phyloP scores from a whole-genome alignment of 352 stramenopile species.

The Pythium volutum region DNA sequence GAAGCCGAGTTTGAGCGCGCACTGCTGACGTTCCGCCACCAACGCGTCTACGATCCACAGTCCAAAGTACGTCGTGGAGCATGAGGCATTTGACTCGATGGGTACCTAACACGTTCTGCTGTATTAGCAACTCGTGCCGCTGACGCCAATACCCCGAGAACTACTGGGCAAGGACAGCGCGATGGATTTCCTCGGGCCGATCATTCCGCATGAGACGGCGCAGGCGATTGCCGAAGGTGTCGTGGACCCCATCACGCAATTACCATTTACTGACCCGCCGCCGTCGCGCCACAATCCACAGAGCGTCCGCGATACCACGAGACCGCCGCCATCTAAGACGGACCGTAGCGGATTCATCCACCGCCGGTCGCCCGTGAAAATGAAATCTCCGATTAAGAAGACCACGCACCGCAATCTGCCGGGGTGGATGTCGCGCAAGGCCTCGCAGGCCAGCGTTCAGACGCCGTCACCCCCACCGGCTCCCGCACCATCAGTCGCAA shows the following conservation, averaged over 20 bases:
- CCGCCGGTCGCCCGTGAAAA: background rate
- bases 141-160: constrained; percentile 50
- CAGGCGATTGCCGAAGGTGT: constrained; percentile 59
- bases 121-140: constrained; percentile 52
- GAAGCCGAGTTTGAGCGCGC: constrained; percentile 63
- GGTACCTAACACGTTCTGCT: background rate
- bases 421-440: constrained; percentile 19
- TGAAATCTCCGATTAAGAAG: background rate
- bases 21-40: constrained; percentile 84
- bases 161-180: constrained; percentile 25
- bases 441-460: background rate
- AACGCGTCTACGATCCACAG: constrained; percentile 82
- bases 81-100: background rate
- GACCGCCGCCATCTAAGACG: background rate
- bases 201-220: constrained; percentile 42
- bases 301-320: background rate
- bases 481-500: background rate
- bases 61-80: constrained; percentile 33
- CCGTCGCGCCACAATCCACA: background rate
- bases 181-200: constrained; percentile 68
- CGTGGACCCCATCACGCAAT: constrained; percentile 70
- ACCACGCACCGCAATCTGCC: constrained; percentile 12
- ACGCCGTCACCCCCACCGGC: constrained; percentile 7
- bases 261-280: constrained; percentile 31
- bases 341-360: constrained; percentile 6